Percentiles rank a stretch among this genome's conserved stretches.
Conservation (phyloP, 805 yeast genomes). For the Torulaspora quercuum region DNA sequence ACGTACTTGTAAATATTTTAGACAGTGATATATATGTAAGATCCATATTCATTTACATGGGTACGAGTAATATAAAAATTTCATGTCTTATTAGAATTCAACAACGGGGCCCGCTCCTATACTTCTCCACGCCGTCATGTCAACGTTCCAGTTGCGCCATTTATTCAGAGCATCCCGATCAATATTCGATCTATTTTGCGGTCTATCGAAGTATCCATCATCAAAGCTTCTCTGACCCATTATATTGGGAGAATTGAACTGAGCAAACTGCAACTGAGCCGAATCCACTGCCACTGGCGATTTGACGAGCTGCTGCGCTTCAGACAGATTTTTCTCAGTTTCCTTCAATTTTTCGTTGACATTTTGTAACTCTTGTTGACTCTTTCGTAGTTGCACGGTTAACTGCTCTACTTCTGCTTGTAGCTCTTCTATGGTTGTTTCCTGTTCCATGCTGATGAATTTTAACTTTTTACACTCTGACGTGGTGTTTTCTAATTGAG, state of each 20-base stretch:
- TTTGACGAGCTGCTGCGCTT: slow-evolving; percentile 15
- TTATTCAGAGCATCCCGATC: slow-evolving; percentile 57
- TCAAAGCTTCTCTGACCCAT: background rate
- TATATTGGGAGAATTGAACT: slow-evolving; percentile 19
- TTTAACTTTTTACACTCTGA: slow-evolving; percentile 36
- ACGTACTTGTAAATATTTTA: slow-evolving; percentile 8
- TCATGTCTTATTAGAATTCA: slow-evolving; percentile 37
- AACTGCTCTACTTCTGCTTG: slow-evolving; percentile 38
- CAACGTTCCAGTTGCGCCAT: slow-evolving; percentile 85
- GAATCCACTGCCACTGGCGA: slow-evolving; percentile 24
- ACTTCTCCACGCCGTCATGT: slow-evolving; percentile 79
- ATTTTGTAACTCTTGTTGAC: slow-evolving; percentile 26
- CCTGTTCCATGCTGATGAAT: slow-evolving; percentile 35
- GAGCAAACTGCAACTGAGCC: slow-evolving; percentile 17
- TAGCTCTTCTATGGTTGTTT: slow-evolving; percentile 36
- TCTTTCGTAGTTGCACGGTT: slow-evolving; percentile 28
- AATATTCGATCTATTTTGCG: slow-evolving; percentile 32
- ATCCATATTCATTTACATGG: slow-evolving; percentile 3
- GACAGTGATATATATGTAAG: slow-evolving; percentile 14
- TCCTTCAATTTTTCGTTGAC: slow-evolving; percentile 29
- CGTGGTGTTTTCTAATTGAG: slow-evolving; percentile 39
- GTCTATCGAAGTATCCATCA: background rate
- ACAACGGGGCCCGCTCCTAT: slow-evolving; percentile 62
- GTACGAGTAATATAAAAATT: background rate
- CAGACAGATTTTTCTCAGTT: slow-evolving; percentile 20